Base-by-base conservation (phyloP, 148 eudicot genomes). In the Rhododendron vialii region DNA sequence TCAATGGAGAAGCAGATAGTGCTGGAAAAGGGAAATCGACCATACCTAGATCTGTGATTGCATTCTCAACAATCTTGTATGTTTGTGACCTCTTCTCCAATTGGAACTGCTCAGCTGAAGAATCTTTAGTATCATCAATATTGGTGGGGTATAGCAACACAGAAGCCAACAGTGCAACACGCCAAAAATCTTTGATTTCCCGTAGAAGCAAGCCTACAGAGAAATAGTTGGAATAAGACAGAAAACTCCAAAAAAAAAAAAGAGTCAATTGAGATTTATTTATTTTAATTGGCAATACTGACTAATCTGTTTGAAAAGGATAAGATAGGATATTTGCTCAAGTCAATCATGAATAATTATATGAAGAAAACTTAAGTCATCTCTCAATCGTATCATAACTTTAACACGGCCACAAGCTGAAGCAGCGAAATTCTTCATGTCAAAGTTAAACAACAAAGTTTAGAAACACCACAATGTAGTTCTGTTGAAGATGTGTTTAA, bases 131-230 rank as follows among this genome's bases (percentile, higher is more conserved):
- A 33, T 38, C 75, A 79, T 88, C 88, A 85, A 82, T 85, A 33
- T 75, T 85, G 22, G 86, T 71, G 41, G 92, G 91, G 87, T 91
- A 87, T 33, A 95, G 63, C 71, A 95, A 88, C 55, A 93, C 85
- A 43, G 98, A 91, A 53, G 92, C 89, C 88, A 95, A 85, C 82
- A 97, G 87, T 28, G 98, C 92, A 78, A 90, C 93, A 53, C 91
- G 93, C 99, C 99, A 97, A 84, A 92, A 93, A 76, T 94, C 96
- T 90, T 94, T 95, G 87, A 95, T 95, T 77, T 95, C 98, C 86
- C 95, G 92, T 81, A 97, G 92, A 84, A 97, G 89, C 91, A 93
- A 89, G 61, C 98, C 99, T 94, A 83, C 11, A 84, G 59, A 84
- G 28, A 65, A 63, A 28, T 76, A 18, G 65, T 3, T 36, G 24